Base-by-base conservation (phyloP, 75 land plant genomes). In the Cupressus sempervirens region DNA sequence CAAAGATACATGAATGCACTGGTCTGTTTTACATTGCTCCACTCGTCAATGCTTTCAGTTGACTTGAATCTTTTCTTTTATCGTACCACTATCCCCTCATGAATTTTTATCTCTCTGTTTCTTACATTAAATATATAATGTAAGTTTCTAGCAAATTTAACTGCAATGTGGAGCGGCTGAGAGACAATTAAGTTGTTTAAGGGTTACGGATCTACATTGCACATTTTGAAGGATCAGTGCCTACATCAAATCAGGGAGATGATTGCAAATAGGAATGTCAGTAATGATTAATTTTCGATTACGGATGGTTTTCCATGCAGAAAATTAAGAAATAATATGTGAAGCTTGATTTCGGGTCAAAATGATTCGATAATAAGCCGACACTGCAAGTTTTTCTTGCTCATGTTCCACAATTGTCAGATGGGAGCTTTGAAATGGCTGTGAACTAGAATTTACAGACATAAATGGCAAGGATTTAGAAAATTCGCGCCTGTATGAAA, bases 1-100 rank as follows among this genome's bases (percentile, higher is more conserved):
- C 94, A 94, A 81, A 92, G 88, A 84, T 98, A 94, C 93, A 95
- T 98, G 95, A 84, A 87, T 72, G 85, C 92, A 74, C 91, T 96
- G 89, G 99, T 97, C 34, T 40, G 85, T 32, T 35, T 38, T 84
- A 20, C 70, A 48, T 52, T 34, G 16, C 46, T 15, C 38, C 40
- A 74, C 50, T 87, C 38, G 7, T 76, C 67, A 48, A 54, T 83
- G 81, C 56, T 65, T 85, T 32, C 73, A 70, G n/a, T 13, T 50
- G 48, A 56, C 48, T 86, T 58, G n/a, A 52, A 77, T 81, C 76
- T 68, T n/a, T 40, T 8, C 29, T 72, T 0, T 10, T 32, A 12
- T 30, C 74, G 32, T 32, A 3, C 11, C 30, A 70, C 12, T 9
- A 70, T 11, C 74, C 32, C 32, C 35, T 32, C 35, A 72, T 72